Conservation (phyloP, 2,329 filamentous ascomycete species). For the Aspergillus jensenii region DNA sequence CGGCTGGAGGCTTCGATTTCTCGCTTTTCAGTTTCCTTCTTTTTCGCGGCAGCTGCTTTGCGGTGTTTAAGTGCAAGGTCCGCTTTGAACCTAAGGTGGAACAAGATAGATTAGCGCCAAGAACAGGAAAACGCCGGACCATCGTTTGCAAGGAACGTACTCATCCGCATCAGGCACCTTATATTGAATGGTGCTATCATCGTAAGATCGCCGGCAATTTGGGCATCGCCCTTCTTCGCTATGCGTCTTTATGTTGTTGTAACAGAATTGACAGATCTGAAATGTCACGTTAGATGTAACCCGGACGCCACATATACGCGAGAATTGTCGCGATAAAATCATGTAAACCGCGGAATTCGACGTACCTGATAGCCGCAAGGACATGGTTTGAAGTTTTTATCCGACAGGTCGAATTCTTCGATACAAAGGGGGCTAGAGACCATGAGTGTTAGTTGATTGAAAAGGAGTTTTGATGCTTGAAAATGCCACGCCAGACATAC, state of each 20-base stretch:
- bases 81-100: slow-evolving; percentile 47
- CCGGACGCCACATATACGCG: too few relatives aligned
- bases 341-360: neutral
- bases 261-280: slow-evolving; percentile 99
- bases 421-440: slow-evolving; percentile 83
- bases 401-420: slow-evolving; percentile 96
- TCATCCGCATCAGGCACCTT: slow-evolving; percentile 94
- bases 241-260: slow-evolving; percentile 98
- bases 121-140: slow-evolving; percentile 8
- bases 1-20: slow-evolving; percentile 94
- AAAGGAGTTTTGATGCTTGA: neutral
- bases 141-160: slow-evolving; percentile 56
- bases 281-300: slow-evolving; percentile 5
- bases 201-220: slow-evolving; percentile 93
- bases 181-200: slow-evolving; percentile 96
- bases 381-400: slow-evolving; percentile 95
- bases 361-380: slow-evolving; percentile 96
- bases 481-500: slow-evolving; percentile 27
- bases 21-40: slow-evolving; percentile 94
- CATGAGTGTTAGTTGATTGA: slow-evolving; percentile 22
- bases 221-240: slow-evolving; percentile 91
- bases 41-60: slow-evolving; percentile 84
- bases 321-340: neutral
- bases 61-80: slow-evolving; percentile 69
- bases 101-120: slow-evolving; percentile 21